These are phyloP conservation scores for Prunus armeniaca DNA, from an alignment of 306 rosid genomes.

Conservation along the genomic window DNA sequence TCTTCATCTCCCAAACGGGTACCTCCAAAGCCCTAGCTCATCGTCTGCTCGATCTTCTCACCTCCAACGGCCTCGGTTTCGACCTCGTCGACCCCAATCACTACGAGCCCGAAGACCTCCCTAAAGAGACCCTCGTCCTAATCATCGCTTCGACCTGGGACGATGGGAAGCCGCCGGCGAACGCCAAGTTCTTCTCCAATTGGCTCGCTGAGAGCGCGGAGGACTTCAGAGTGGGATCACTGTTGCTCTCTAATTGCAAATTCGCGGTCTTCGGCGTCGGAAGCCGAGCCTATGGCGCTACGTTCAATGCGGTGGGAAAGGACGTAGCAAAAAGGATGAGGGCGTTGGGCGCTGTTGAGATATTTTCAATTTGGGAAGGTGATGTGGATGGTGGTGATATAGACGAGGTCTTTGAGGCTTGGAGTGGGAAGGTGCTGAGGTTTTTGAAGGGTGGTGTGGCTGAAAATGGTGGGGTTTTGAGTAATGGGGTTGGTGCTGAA, in stretches of 20 bases:
- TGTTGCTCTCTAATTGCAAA: slow-evolving; percentile 55
- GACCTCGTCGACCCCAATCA: slow-evolving; percentile 52
- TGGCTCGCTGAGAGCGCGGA: slow-evolving; percentile 86
- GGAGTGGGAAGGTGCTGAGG: slow-evolving; percentile 58
- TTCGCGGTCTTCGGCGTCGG: slow-evolving; percentile 87
- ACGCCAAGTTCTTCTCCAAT: slow-evolving; percentile 54
- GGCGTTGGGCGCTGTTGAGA: slow-evolving; percentile 70
- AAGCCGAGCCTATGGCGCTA: slow-evolving; percentile 63
- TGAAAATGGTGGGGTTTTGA: slow-evolving; percentile 35
- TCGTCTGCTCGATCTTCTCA: slow-evolving; percentile 58
- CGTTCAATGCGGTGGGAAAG: slow-evolving; percentile 70
- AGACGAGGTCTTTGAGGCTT: slow-evolving; percentile 55
- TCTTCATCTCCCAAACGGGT: slow-evolving; percentile 77
- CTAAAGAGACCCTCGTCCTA: slow-evolving; percentile 59
- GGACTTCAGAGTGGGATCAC: slow-evolving; percentile 82
- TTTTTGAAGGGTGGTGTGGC: slow-evolving; percentile 45
- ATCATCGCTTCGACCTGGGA: slow-evolving; percentile 92
- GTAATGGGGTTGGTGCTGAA: slow-evolving; percentile 33
- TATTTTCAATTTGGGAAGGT: slow-evolving; percentile 66
- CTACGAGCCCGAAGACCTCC: slow-evolving; percentile 91
- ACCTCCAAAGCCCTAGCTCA: slow-evolving; percentile 74
- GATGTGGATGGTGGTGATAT: slow-evolving; percentile 71
- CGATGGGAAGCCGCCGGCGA: slow-evolving; percentile 64
- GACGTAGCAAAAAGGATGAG: slow-evolving; percentile 51
- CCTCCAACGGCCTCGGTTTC: slow-evolving; percentile 45